Conservation (phyloP, 192 early-diverging fungal genomes). For the Podochytrium sp. region DNA sequence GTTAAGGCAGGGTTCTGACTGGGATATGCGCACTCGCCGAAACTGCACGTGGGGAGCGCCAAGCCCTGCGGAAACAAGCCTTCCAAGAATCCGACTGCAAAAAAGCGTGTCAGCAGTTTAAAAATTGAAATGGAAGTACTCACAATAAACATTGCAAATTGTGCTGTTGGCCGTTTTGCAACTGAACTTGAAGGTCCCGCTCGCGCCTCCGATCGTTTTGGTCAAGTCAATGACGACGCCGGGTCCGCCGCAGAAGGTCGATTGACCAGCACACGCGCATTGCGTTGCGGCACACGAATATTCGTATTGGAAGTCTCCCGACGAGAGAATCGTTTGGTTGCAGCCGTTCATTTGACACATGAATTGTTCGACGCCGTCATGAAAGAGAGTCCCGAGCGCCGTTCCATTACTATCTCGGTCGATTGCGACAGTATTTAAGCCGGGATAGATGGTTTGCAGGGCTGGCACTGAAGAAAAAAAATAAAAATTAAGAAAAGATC, state of each 20-base stretch:
- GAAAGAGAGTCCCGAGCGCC: no score
- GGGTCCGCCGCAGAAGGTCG: slow-evolving; percentile 57
- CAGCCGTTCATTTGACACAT: slow-evolving; percentile 47
- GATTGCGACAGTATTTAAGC: slow-evolving; percentile 34
- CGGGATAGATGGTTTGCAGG: no score
- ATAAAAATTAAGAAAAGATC: not conserved
- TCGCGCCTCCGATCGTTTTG: slow-evolving; percentile 36
- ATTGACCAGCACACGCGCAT: slow-evolving; percentile 49
- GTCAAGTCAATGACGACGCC: slow-evolving; percentile 43
- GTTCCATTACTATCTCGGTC: not conserved
- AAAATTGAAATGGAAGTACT: not conserved
- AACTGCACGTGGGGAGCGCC: slow-evolving; percentile 46
- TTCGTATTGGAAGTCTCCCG: slow-evolving; percentile 19
- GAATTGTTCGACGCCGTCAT: slow-evolving; percentile 51
- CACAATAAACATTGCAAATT: slow-evolving; percentile 41
- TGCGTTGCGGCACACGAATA: slow-evolving; percentile 42
- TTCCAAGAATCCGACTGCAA: slow-evolving; percentile 44
- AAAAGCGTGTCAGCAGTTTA: not conserved
- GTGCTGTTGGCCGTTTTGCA: slow-evolving; percentile 45
- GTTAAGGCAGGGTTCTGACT: slow-evolving; percentile 37
- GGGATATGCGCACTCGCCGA: slow-evolving; percentile 59
- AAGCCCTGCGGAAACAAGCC: slow-evolving; percentile 57
- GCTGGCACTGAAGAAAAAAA: slow-evolving; percentile 31
- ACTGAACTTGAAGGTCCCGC: slow-evolving; percentile 43
- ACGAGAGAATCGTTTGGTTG: slow-evolving; percentile 29